Conservation (phyloP, 257 asterid genomes). For the Thymus mandschuricus region DNA sequence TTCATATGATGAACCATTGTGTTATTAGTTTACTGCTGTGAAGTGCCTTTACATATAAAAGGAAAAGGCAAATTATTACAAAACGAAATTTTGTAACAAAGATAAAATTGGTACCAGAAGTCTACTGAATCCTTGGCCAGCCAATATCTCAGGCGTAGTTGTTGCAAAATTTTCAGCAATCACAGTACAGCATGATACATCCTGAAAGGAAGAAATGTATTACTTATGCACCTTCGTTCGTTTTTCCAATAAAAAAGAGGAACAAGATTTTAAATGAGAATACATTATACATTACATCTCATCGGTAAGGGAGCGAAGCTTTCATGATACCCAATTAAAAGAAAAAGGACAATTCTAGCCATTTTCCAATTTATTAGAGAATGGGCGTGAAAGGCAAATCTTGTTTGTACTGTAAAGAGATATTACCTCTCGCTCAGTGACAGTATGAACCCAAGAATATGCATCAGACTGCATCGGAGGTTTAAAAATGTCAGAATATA, state of each 20-base stretch:
- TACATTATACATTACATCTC: neutral
- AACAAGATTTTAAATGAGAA: neutral
- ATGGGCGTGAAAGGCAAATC: slow-evolving; percentile 13
- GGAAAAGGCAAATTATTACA: neutral
- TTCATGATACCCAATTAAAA: neutral
- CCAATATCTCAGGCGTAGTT: slow-evolving; percentile 69
- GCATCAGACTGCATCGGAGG: slow-evolving; percentile 44
- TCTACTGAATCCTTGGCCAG: slow-evolving; percentile 77
- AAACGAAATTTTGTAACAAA: neutral
- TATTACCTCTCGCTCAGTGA: slow-evolving; percentile 59
- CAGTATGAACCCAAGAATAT: slow-evolving; percentile 52
- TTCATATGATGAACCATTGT: neutral
- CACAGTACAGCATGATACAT: slow-evolving; percentile 70
- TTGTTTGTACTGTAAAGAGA: slow-evolving; percentile 12
- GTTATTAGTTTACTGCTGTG: neutral
- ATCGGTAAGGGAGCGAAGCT: neutral
- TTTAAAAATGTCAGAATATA: slow-evolving; percentile 21
- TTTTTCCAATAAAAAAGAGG: neutral
- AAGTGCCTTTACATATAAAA: neutral
- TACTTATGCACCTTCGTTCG: neutral
- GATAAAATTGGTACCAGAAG: slow-evolving; percentile 58
- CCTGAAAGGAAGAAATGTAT: slow-evolving; percentile 48
- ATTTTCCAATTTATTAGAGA: slow-evolving; percentile 14
- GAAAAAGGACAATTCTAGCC: neutral
- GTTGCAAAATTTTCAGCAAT: slow-evolving; percentile 65